Conservation (phyloP, 805 yeast species). For the Wilhelminamyces savonicus region DNA sequence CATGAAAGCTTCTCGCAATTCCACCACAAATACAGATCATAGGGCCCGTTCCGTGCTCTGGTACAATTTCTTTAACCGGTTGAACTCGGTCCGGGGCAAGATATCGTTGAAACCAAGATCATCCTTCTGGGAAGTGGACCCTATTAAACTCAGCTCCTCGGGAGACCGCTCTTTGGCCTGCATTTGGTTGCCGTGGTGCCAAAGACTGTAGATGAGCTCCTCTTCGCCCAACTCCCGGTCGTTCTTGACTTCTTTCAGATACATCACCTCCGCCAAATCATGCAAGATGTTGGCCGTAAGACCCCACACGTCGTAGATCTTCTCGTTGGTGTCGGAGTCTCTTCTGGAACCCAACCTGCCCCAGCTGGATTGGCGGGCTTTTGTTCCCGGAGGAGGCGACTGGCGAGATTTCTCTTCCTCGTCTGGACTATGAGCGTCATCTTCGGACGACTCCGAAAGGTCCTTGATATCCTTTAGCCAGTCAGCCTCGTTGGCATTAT, state of each 20-base stretch:
- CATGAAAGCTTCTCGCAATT: too few species aligned
- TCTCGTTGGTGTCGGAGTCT: conserved; percentile 32
- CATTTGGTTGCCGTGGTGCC: conserved; percentile 52
- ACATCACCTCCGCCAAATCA: conserved; percentile 56
- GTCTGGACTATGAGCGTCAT: conserved; percentile 1
- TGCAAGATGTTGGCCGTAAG: conserved; percentile 73
- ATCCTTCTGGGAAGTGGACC: conserved; percentile 13
- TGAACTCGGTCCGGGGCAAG: conserved; percentile 38
- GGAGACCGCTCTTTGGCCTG: conserved; percentile 37
- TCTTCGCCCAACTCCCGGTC: conserved; percentile 50
- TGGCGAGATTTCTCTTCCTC: conserved; percentile 8
- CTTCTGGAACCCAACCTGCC: conserved; percentile 35
- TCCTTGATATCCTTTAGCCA: conserved; percentile 57
- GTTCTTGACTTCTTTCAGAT: too few species aligned
- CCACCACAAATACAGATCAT: too few species aligned
- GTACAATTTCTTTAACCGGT: conserved; percentile 37
- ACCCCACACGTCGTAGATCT: conserved; percentile 75
- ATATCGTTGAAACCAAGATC: conserved; percentile 40
- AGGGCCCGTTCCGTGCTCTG: too few species aligned
- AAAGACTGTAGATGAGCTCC: conserved; percentile 53
- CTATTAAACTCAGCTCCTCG: conserved; percentile 39
- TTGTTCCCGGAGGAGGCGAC: conserved; percentile 3
- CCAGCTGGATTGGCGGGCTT: conserved; percentile 19
- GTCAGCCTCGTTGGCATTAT: conserved; percentile 46
- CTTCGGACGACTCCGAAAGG: conserved; percentile 42